These are phyloP conservation scores for Amaranthus palmeri DNA, from an alignment of 148 eudicot species.

Conservation along the genomic window DNA sequence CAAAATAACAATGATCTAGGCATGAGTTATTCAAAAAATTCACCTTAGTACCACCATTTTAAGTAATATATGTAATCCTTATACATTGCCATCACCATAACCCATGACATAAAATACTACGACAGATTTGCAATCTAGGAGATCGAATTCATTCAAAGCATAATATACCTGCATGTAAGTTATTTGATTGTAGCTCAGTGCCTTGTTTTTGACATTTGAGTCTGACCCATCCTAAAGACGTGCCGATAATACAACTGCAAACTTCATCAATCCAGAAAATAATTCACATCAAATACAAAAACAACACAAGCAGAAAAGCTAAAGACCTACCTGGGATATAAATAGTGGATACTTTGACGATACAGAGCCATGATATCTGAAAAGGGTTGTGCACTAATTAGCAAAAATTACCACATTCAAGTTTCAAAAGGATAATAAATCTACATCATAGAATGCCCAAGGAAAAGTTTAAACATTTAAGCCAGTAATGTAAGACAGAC, in stretches of 20 bases:
- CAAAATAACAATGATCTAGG: too few relatives aligned
- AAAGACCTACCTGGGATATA: conserved; percentile 70
- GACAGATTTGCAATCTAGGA: background rate
- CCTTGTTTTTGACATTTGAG: conserved; percentile 61
- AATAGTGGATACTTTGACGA: conserved; percentile 72
- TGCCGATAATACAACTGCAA: conserved; percentile 2
- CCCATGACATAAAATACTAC: background rate
- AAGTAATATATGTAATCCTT: too few relatives aligned
- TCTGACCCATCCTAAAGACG: conserved; percentile 75
- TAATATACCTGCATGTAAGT: conserved; percentile 87
- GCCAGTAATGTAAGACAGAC: conserved; percentile 8
- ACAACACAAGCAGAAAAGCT: conserved; percentile 1
- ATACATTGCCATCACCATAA: too few relatives aligned
- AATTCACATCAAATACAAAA: background rate
- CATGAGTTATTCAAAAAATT: too few relatives aligned
- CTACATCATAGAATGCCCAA: background rate
- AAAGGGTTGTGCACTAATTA: conserved; percentile 18
- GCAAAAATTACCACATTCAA: conserved; percentile 2
- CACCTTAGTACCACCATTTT: too few relatives aligned
- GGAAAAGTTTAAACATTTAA: conserved; percentile 8
- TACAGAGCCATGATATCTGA: conserved; percentile 52
- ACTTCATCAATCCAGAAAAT: background rate
- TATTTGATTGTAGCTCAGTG: conserved; percentile 65
- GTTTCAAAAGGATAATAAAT: background rate
- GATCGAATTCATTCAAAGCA: background rate